phyloP scores from a whole-genome alignment of 202 grass and related monocot species.

The Schoenoplectus triqueter region DNA sequence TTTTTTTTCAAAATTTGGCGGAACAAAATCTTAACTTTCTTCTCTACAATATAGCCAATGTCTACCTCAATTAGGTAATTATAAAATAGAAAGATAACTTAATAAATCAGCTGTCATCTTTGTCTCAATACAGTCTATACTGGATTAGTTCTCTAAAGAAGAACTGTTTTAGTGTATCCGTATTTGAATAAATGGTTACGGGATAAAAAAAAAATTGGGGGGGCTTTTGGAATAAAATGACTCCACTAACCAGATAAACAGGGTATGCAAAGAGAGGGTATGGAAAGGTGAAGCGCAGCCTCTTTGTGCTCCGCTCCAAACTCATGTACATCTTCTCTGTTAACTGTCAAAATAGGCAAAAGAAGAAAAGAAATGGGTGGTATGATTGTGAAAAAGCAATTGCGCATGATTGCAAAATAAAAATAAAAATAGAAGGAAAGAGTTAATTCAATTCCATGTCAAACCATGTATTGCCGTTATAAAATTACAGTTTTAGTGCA shows the following conservation, averaged over 20 bases:
- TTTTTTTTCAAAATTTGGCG: neutral
- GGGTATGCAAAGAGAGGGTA: constrained; percentile 79
- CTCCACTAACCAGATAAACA: constrained; percentile 65
- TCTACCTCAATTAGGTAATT: too few species aligned
- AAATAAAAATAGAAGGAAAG: too few species aligned
- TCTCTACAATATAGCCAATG: too few species aligned
- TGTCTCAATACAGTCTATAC: too few species aligned
- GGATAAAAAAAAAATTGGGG: neutral
- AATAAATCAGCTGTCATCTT: too few species aligned
- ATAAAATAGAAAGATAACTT: too few species aligned
- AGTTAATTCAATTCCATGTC: too few species aligned
- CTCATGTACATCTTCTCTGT: constrained; percentile 60
- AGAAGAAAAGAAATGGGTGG: neutral
- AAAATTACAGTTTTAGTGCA: too few species aligned
- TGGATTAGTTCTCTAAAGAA: neutral
- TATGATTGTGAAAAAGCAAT: too few species aligned
- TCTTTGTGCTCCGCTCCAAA: constrained; percentile 47
- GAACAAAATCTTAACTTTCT: too few species aligned
- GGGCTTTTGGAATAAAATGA: constrained; percentile 2
- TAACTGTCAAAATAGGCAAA: constrained; percentile 49
- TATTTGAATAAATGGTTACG: neutral
- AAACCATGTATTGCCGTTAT: too few species aligned
- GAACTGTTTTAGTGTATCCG: neutral
- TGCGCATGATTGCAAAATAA: too few species aligned
- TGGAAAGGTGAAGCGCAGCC: constrained; percentile 61